Conservation (phyloP, 306 rosid genomes). For the Cucurbita pepo region DNA sequence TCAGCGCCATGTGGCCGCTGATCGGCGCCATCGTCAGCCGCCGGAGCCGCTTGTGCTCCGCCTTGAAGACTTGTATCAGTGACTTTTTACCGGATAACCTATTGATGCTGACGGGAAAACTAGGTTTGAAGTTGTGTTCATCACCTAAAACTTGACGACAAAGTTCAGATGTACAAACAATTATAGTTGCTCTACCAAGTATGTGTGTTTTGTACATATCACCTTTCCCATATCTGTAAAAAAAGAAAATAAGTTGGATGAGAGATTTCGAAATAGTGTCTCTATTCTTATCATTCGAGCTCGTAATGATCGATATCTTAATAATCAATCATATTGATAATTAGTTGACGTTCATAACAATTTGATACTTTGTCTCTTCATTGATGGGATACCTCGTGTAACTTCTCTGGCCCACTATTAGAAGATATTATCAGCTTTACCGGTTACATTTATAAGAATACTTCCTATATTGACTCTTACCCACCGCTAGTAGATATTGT, state of each 20-base stretch:
- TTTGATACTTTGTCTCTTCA: too few species aligned
- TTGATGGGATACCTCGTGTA: too few species aligned
- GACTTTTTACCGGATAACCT: neutral
- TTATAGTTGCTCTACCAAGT: slow-evolving; percentile 9
- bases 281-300: too few species aligned
- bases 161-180: slow-evolving; percentile 7
- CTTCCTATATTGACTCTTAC: too few species aligned
- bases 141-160: neutral
- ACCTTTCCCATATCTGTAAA: slow-evolving; percentile 9
- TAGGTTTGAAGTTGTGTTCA: slow-evolving; percentile 3
- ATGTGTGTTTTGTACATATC: slow-evolving; percentile 16
- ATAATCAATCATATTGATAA: too few species aligned
- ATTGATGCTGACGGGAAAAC: neutral
- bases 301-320: too few species aligned
- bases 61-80: neutral
- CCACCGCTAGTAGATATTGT: too few species aligned
- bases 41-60: slow-evolving; percentile 9
- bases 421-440: too few species aligned
- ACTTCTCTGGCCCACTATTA: too few species aligned
- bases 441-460: too few species aligned
- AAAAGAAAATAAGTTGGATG: neutral
- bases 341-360: too few species aligned
- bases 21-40: neutral
- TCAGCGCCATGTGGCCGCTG: neutral
- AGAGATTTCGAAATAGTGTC: too few species aligned